These are phyloP conservation scores for Plicaturopsis crispa DNA, from an alignment of 768 basidiomycete genomes.

Conservation along the genomic window DNA sequence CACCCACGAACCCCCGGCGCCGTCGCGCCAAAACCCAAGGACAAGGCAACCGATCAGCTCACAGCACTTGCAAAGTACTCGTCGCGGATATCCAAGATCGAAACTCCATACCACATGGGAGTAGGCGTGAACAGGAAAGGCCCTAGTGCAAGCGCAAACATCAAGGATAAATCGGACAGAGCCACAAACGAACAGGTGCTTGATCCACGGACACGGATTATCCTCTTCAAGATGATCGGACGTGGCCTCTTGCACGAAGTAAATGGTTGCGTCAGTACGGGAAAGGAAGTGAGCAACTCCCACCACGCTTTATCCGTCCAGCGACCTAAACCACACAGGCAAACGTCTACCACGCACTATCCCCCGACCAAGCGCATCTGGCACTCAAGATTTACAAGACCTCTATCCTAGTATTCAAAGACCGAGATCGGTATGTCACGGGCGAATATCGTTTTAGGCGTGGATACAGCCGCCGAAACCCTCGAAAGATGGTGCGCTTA, in stretches of 20 bases:
- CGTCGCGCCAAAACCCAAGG: conserved; percentile 27
- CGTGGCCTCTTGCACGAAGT: conserved; percentile 83
- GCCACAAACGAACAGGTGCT: conserved; percentile 97
- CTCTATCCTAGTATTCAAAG: conserved; percentile 94
- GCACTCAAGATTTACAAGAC: conserved; percentile 99
- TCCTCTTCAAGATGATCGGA: conserved; percentile 94
- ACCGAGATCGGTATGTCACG: conserved; percentile 92
- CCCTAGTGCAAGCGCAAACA: conserved; percentile 77
- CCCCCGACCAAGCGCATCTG: conserved; percentile 48
- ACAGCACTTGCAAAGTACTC: conserved; percentile 70
- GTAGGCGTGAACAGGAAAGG: conserved; percentile 90
- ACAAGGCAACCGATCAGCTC: conserved; percentile 66
- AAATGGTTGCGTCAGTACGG: conserved; percentile 95
- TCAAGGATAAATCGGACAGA: conserved; percentile 94
- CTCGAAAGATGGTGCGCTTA: conserved; percentile 95
- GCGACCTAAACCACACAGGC: conserved; percentile 46
- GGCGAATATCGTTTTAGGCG: conserved; percentile 94
- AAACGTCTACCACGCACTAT: conserved; percentile 91
- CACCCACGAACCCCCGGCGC: conserved; percentile 38
- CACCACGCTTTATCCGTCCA: not conserved
- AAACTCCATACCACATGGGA: conserved; percentile 57
- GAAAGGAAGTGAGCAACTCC: conserved; percentile 73
- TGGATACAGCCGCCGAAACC: conserved; percentile 85
- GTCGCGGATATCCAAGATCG: conserved; percentile 67
- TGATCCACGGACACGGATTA: conserved; percentile 90